These are phyloP conservation scores for Jimgerdemannia lactiflua DNA, from an alignment of 192 early-diverging fungal species.

Conservation along the genomic window DNA sequence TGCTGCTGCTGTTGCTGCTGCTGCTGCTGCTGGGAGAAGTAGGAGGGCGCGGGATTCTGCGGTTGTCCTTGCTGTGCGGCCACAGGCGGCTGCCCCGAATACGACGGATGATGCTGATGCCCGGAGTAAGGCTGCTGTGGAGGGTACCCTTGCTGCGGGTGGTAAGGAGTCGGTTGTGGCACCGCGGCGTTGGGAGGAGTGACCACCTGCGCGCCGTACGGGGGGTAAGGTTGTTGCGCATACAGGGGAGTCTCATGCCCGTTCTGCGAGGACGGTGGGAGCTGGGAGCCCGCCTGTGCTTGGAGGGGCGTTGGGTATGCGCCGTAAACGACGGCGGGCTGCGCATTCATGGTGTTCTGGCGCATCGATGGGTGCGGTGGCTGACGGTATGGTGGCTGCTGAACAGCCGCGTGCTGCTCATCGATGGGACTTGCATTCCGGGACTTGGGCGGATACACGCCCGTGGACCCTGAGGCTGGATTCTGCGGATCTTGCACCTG, in stretches of 20 bases:
- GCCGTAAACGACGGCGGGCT: not conserved
- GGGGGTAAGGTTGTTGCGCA: too few relatives aligned
- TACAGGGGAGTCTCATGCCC: too few relatives aligned
- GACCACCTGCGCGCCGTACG: too few relatives aligned
- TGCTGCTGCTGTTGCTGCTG: not conserved
- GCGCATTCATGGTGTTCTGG: not conserved
- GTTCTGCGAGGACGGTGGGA: too few relatives aligned
- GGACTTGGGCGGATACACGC: not conserved
- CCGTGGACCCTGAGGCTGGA: not conserved
- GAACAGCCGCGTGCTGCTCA: not conserved
- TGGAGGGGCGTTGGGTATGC: too few relatives aligned
- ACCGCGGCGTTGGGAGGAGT: too few relatives aligned
- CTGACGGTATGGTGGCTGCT: not conserved
- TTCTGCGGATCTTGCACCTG: slow-evolving; percentile 4
- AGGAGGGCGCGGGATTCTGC: slow-evolving; percentile 1
- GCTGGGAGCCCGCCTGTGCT: too few relatives aligned
- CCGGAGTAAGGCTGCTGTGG: not conserved
- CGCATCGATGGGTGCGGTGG: slow-evolving; percentile 4
- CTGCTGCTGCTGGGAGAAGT: slow-evolving; percentile 1
- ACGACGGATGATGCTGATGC: not conserved
- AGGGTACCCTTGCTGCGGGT: not conserved
- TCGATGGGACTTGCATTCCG: not conserved
- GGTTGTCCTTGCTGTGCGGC: too few relatives aligned
- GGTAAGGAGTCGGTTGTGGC: not conserved
- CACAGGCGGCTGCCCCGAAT: too few relatives aligned